Evolutionary conservation across 257 asterid species (phyloP), one percentile per base, ranked within the genome.

Genomic region (Solanum ossicruentum): DNA sequence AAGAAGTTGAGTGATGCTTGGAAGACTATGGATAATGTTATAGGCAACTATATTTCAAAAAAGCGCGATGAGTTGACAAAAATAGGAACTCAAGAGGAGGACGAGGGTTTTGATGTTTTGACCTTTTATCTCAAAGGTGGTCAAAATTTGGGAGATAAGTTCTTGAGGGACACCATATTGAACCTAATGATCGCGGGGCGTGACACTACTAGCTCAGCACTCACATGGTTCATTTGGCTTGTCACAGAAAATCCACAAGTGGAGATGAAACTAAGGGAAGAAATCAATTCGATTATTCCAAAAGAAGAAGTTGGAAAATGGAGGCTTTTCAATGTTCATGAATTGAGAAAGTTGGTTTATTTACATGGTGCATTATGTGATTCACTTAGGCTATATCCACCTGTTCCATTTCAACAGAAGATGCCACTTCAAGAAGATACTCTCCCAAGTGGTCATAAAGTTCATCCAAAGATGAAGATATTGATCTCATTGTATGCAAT

Each of bases 191-290:
- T 93, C 0, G 95, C 94, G 0, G 95, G 97, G 11, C 85, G 94
- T 3, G 97, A 93, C 88, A 93, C 97, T 0, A 89, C 92, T 1
- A 89, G 95, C 83, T 91, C 97, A 1, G 93, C 93, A 4, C 92
- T 92, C 1, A 91, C 97, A 6, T 93, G 96, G 94, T 92, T 93
- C 77, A 80, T 88, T 70, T 93, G 95, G 95, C 96, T 91, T 13
- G 90, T 90, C 23, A 72, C 89, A 0, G 87, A 92, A 0, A 91
- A 93, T 56, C 95, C 94, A 1, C 84, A 81, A 10, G 90, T 89
- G 9, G 93, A 91, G 77, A 78, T 8, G 63, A 92, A 81, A 66
- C 87, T 93, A 9, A 63, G 93, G 21, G 92, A 89, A 41, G 97
- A 93, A 86, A 80, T 92, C 6, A 78, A 81, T 21, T 17, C 87